Percentiles rank a stretch among this genome's conserved stretches.
phyloP scores from a whole-genome alignment of 164 flowering plant genomes.

The Liriodendron chinense region DNA sequence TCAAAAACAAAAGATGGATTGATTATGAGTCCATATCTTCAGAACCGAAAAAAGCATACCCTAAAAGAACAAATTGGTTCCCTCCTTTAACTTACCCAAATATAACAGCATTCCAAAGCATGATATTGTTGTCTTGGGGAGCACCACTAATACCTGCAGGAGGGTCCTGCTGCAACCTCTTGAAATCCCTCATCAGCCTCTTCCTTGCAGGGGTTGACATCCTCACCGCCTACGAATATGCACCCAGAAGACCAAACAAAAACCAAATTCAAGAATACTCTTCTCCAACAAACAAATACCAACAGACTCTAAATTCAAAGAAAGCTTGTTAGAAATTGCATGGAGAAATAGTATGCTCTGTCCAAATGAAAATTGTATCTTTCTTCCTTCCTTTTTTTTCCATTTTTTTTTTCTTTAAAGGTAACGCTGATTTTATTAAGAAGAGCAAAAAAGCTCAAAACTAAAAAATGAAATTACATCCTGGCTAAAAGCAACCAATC shows the following conservation, averaged over 20 bases:
- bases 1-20: conserved; percentile 18
- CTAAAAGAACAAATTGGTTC: neutral
- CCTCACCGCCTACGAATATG: conserved; percentile 13
- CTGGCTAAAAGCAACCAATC: too few species aligned
- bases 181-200: conserved; percentile 92
- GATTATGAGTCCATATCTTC: conserved; percentile 2
- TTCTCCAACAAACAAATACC: too few species aligned
- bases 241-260: neutral
- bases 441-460: too few species aligned
- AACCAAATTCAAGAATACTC: too few species aligned
- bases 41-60: neutral
- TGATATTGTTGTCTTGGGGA: conserved; percentile 86
- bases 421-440: too few species aligned
- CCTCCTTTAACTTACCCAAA: conserved; percentile 60
- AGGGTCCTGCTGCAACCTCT: conserved; percentile 91
- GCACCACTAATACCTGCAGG: conserved; percentile 95
- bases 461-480: too few species aligned
- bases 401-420: too few species aligned
- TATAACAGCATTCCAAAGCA: conserved; percentile 94
- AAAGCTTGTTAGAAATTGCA: too few species aligned
- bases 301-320: too few species aligned
- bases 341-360: too few species aligned
- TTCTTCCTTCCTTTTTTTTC: too few species aligned
- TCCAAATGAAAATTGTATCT: too few species aligned
- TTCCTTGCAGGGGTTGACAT: conserved; percentile 92